Conservation (phyloP, 1,284 basidiomycete species). For the Austroboletus novae-zelandiae region DNA sequence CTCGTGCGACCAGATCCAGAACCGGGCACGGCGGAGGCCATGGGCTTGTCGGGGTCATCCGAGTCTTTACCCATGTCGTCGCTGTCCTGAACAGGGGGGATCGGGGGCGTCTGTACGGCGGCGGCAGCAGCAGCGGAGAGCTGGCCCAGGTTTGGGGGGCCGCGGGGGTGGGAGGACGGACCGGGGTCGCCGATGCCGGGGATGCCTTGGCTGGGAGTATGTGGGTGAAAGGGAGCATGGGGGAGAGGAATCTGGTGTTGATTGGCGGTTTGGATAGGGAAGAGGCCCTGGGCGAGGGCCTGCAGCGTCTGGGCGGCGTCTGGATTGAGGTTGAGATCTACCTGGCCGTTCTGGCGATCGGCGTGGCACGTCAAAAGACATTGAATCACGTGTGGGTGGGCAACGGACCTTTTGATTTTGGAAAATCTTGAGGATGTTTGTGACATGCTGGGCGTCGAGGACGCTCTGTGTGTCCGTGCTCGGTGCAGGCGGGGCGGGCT, state of each 20-base stretch:
- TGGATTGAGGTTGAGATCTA: constrained; percentile 22
- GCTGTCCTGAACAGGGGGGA: constrained; percentile 34
- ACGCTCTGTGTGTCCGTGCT: constrained; percentile 7
- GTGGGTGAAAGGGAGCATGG: constrained; percentile 11
- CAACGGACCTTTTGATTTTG: constrained; percentile 25
- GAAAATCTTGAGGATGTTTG: constrained; percentile 28
- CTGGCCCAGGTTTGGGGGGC: constrained; percentile 64
- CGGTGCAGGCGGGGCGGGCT: constrained; percentile 10
- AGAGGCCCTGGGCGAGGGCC: constrained; percentile 29
- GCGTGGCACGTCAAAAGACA: constrained; percentile 23
- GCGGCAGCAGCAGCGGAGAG: constrained; percentile 48
- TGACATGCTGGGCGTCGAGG: constrained; percentile 29
- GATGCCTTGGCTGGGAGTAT: constrained; percentile 19
- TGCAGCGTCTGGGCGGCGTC: constrained; percentile 33
- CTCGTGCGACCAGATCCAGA: constrained; percentile 40
- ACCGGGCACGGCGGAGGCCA: constrained; percentile 15
- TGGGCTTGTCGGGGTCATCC: constrained; percentile 32
- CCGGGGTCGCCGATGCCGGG: constrained; percentile 56
- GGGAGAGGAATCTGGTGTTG: constrained; percentile 27
- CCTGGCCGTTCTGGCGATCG: constrained; percentile 25
- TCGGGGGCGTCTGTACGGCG: constrained; percentile 38
- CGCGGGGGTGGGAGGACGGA: constrained; percentile 71
- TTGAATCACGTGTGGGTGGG: constrained; percentile 22
- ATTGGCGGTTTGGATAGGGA: constrained; percentile 23
- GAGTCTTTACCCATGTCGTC: constrained; percentile 39